Conservation (phyloP, 2,329 filamentous ascomycete genomes). For the Penicillium sp. region DNA sequence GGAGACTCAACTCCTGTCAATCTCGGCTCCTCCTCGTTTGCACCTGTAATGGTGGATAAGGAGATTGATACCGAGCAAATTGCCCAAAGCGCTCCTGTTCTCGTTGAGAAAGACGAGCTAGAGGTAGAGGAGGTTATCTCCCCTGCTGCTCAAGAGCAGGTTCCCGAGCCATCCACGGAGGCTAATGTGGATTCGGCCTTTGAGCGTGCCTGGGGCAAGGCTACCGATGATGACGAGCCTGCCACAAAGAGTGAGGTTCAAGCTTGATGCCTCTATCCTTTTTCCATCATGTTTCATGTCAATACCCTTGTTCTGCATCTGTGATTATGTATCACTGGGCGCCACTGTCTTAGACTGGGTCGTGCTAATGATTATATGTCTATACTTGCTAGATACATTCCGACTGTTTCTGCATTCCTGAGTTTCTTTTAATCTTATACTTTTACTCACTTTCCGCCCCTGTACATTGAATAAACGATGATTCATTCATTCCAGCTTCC, state of each 20-base stretch:
- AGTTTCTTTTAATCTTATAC: background rate
- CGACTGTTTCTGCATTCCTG: background rate
- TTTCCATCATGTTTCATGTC: constrained; percentile 9
- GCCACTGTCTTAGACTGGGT: constrained; percentile 15
- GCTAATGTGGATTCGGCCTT: constrained; percentile 32
- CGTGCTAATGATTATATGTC: constrained; percentile 15
- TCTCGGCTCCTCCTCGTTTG: constrained; percentile 20
- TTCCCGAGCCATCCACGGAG: constrained; percentile 4
- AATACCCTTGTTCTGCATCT: constrained; percentile 21
- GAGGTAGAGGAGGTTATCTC: background rate
- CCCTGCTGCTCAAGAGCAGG: constrained; percentile 1
- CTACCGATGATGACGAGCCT: constrained; percentile 32
- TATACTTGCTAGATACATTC: constrained; percentile 9
- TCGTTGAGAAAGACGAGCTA: constrained; percentile 14
- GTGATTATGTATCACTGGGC: constrained; percentile 5
- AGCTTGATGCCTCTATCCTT: background rate
- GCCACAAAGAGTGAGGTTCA: constrained; percentile 9
- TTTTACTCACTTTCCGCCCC: background rate
- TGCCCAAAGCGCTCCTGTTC: constrained; percentile 10
- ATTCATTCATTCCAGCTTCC: too few relatives aligned
- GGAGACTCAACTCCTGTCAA: constrained; percentile 8
- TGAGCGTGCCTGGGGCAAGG: constrained; percentile 44
- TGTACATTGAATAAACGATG: too few relatives aligned
- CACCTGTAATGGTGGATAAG: constrained; percentile 26
- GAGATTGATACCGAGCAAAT: constrained; percentile 13